Conservation (phyloP, 768 basidiomycete genomes). For the Lactarius quietus region DNA sequence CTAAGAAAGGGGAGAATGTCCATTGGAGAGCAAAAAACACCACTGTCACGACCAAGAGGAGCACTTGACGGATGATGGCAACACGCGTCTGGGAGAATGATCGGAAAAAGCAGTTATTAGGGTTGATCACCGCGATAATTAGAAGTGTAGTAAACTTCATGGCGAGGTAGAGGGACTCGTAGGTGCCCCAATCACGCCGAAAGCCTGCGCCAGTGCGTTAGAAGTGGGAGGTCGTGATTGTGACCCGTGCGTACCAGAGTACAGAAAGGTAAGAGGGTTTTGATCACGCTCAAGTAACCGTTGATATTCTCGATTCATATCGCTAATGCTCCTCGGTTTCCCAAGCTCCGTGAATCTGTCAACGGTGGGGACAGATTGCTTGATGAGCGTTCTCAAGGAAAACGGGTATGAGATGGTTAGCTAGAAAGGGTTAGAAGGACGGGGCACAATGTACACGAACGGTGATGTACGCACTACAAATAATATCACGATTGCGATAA, state of each 20-base stretch:
- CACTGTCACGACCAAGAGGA: constrained; percentile 54
- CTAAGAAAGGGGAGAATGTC: constrained; percentile 56
- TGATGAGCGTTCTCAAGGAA: constrained; percentile 53
- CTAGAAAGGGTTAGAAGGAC: constrained; percentile 34
- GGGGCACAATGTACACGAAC: not conserved
- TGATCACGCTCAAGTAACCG: constrained; percentile 57
- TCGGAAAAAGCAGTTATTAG: constrained; percentile 72
- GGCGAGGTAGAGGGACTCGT: constrained; percentile 60
- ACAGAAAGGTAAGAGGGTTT: constrained; percentile 69
- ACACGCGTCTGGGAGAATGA: constrained; percentile 47
- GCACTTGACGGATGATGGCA: constrained; percentile 54
- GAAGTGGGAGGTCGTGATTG: not conserved
- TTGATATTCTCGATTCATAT: constrained; percentile 70
- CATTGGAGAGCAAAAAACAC: constrained; percentile 63
- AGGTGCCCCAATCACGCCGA: constrained; percentile 65
- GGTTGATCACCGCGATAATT: constrained; percentile 61
- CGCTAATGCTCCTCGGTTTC: constrained; percentile 47
- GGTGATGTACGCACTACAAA: constrained; percentile 41
- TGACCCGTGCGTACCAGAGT: constrained; percentile 48
- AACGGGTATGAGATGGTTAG: constrained; percentile 70
- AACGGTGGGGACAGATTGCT: constrained; percentile 55
- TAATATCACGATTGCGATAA: constrained; percentile 53
- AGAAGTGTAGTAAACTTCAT: constrained; percentile 67
- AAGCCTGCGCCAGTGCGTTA: constrained; percentile 45
- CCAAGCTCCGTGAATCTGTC: constrained; percentile 73